Evolutionary conservation across 2,329 filamentous ascomycete genomes (phyloP), one percentile per base, ranked within the genome.

Genomic region (Spiromastix sp.): DNA sequence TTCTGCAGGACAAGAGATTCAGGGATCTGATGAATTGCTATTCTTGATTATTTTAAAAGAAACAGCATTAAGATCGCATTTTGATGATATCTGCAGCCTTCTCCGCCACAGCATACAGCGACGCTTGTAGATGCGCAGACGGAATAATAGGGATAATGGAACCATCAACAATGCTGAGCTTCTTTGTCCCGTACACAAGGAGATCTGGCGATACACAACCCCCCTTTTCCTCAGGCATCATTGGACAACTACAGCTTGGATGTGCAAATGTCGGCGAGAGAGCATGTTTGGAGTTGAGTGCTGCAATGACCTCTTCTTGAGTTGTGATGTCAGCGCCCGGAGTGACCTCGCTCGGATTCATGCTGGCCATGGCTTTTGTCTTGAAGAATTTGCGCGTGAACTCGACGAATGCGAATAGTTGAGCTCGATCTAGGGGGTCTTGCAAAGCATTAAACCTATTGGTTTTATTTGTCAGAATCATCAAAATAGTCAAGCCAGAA

Each of bases 21-120:
- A n/a, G n/a, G n/a, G n/a, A n/a, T n/a, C n/a, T n/a, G n/a, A n/a
- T n/a, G n/a, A n/a, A n/a, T n/a, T n/a, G n/a, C n/a, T n/a, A n/a
- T n/a, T n/a, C n/a, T n/a, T n/a, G n/a, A n/a, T n/a, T n/a, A n/a
- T n/a, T n/a, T n/a, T n/a, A n/a, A n/a, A n/a, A n/a, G n/a, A n/a
- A n/a, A n/a, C n/a, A n/a, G n/a, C n/a, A n/a, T n/a, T n/a, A n/a
- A n/a, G n/a, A n/a, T n/a, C n/a, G n/a, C n/a, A n/a, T n/a, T n/a
- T 44, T 46, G 28, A 54, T 51, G 8, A 55, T 33, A 43, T 55
- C 55, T 0, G 50, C 47, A 2, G 48, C 53, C 30, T 50, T 50
- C 41, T 57, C 54, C 0, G 51, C 55, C 15, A 56, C 45, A 3
- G 52, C 51, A 51, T 57, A 65, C n/a, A 60, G 42, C 5, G 53